Evolutionary conservation across 768 basidiomycete species (phyloP).

Genomic region (Lepiota venenata): DNA sequence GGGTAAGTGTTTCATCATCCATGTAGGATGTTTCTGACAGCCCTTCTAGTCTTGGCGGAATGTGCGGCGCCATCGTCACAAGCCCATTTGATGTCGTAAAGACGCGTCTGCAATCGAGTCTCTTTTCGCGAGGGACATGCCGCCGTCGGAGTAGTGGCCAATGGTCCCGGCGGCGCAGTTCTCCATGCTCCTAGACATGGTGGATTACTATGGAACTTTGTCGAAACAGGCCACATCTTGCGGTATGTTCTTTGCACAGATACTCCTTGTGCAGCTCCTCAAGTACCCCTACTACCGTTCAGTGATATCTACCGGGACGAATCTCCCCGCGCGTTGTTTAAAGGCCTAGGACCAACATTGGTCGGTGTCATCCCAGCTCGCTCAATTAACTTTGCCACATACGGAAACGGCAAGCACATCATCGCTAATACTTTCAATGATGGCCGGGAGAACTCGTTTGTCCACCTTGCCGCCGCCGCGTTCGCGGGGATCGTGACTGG

Average conservation of each 20-base stretch:
- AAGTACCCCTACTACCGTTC: background rate
- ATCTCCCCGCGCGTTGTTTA: constrained; percentile 87
- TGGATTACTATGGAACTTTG: constrained; percentile 86
- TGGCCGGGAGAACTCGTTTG: constrained; percentile 75
- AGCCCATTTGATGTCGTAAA: constrained; percentile 99
- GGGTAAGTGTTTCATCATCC: constrained; percentile 51
- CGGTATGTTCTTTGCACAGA: constrained; percentile 43
- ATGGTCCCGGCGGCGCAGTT: constrained; percentile 18
- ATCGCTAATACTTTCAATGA: constrained; percentile 82
- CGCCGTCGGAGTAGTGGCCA: constrained; percentile 35
- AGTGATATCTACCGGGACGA: constrained; percentile 90
- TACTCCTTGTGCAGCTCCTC: background rate
- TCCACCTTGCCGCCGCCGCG: constrained; percentile 86
- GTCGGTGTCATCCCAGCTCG: constrained; percentile 95
- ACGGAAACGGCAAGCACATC: constrained; percentile 93
- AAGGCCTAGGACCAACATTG: constrained; percentile 90
- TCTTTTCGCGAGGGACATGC: constrained; percentile 55
- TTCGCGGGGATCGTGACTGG: constrained; percentile 84
- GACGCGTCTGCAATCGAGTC: constrained; percentile 90
- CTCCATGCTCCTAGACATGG: constrained; percentile 11
- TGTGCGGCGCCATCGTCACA: constrained; percentile 96
- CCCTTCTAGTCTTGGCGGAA: constrained; percentile 79
- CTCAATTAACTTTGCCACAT: constrained; percentile 97
- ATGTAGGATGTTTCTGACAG: constrained; percentile 3
- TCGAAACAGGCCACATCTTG: constrained; percentile 89